Evolutionary conservation across 208 protist genomes (phyloP).

Genomic region (Leishmania arabica): DNA sequence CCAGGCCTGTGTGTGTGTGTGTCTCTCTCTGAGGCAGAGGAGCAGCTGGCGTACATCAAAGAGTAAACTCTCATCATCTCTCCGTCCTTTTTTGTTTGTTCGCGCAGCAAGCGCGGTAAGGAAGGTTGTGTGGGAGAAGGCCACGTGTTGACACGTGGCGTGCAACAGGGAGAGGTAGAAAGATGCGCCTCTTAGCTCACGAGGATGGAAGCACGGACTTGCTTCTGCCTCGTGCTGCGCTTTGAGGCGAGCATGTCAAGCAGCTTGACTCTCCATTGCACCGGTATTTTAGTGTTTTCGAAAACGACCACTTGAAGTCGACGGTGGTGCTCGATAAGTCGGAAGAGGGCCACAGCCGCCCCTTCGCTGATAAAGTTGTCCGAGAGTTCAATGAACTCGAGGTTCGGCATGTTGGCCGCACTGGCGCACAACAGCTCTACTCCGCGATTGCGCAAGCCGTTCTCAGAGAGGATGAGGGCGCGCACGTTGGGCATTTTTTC

Average conservation of each 20-base stretch:
- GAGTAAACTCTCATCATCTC: background rate
- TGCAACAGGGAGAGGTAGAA: background rate
- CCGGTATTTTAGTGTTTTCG: conserved; percentile 86
- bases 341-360: conserved; percentile 60
- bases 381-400: conserved; percentile 80
- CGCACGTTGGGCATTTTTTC: conserved; percentile 60
- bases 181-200: conserved; percentile 3
- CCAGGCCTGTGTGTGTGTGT: background rate
- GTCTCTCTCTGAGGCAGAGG: background rate
- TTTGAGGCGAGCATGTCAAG: conserved; percentile 58
- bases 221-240: conserved; percentile 4
- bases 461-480: conserved; percentile 63
- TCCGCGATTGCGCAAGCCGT: conserved; percentile 86
- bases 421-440: conserved; percentile 56
- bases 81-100: background rate
- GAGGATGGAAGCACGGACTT: background rate
- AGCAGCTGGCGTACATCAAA: conserved; percentile 2
- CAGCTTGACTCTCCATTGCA: conserved; percentile 70
- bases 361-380: conserved; percentile 92
- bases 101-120: background rate
- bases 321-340: conserved; percentile 59
- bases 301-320: conserved; percentile 72
- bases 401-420: conserved; percentile 48
- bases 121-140: background rate
- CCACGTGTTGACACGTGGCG: too few relatives aligned